These are phyloP conservation scores for Thelonectria discophora DNA, from an alignment of 2,329 filamentous ascomycete genomes.

Conservation along the genomic window DNA sequence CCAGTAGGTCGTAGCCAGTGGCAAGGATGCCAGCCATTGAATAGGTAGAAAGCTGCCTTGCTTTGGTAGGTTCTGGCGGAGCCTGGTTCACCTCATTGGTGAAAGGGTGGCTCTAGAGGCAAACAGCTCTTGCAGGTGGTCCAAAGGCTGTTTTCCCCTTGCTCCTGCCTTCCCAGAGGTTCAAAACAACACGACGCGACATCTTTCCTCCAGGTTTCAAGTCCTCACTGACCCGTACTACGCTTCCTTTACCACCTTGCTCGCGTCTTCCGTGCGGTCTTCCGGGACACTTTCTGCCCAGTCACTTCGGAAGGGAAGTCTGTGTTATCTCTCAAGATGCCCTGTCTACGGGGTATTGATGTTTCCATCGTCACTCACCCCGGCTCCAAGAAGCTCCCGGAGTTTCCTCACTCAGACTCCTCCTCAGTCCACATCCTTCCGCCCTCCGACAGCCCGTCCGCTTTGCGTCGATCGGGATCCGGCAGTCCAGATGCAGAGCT, in stretches of 20 bases:
- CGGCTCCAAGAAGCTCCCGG: conserved; percentile 53
- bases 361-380: conserved; percentile 53
- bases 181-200: neutral
- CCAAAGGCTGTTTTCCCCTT: neutral
- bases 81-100: neutral
- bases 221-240: neutral
- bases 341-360: conserved; percentile 59
- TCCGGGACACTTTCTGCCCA: too few relatives aligned
- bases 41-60: neutral
- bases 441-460: conserved; percentile 26
- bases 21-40: neutral
- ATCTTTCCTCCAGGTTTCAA: neutral
- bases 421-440: conserved; percentile 52
- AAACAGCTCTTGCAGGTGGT: neutral
- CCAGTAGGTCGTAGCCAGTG: neutral
- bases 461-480: conserved; percentile 28
- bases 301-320: neutral
- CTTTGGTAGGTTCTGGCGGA: neutral
- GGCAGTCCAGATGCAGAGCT: neutral
- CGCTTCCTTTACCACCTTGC: neutral
- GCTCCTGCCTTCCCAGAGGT: neutral
- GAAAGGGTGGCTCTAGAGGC: neutral
- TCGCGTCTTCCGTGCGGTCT: too few relatives aligned
- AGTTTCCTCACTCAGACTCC: conserved; percentile 64
- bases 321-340: conserved; percentile 49